Evolutionary conservation across 2,329 filamentous ascomycete species (phyloP).

Genomic region (Botryosphaeria agaves): DNA sequence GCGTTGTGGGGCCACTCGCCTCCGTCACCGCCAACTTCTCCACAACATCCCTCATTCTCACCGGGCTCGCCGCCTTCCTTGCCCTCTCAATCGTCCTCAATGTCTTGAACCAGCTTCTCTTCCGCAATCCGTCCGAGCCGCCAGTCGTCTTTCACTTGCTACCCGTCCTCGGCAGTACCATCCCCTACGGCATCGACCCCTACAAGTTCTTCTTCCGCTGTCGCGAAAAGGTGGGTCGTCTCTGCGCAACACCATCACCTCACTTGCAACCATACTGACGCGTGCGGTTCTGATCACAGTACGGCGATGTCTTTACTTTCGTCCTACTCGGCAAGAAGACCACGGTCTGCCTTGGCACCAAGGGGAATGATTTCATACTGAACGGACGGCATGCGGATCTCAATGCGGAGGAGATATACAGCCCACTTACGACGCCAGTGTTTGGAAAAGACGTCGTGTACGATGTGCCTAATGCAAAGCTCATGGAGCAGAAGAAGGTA

Average conservation of each 20-base stretch:
- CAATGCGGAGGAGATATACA: constrained; percentile 81
- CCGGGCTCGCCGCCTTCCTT: constrained; percentile 30
- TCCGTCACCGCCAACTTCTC: constrained; percentile 20
- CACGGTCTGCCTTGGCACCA: constrained; percentile 65
- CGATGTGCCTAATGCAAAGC: constrained; percentile 76
- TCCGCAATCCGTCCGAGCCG: constrained; percentile 56
- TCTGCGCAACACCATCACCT: too few relatives aligned
- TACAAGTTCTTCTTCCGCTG: constrained; percentile 65
- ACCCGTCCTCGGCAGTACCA: constrained; percentile 69
- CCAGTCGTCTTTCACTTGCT: constrained; percentile 48
- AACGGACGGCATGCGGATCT: constrained; percentile 84
- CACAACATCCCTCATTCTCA: constrained; percentile 25
- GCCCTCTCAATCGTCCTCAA: constrained; percentile 52
- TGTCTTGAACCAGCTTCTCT: constrained; percentile 60
- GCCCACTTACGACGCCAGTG: constrained; percentile 49
- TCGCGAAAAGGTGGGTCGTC: constrained; percentile 52
- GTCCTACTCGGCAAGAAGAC: constrained; percentile 77
- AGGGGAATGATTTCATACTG: constrained; percentile 79
- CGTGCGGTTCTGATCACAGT: constrained; percentile 29
- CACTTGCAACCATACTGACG: constrained; percentile 1
- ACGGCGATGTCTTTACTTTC: constrained; percentile 83
- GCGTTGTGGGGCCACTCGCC: constrained; percentile 30
- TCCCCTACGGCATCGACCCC: constrained; percentile 90
- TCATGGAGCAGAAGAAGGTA: constrained; percentile 95
- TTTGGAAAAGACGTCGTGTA: constrained; percentile 82